Evolutionary conservation across 345 rosid genomes (phyloP).

Genomic region (Linum usitatissimum): DNA sequence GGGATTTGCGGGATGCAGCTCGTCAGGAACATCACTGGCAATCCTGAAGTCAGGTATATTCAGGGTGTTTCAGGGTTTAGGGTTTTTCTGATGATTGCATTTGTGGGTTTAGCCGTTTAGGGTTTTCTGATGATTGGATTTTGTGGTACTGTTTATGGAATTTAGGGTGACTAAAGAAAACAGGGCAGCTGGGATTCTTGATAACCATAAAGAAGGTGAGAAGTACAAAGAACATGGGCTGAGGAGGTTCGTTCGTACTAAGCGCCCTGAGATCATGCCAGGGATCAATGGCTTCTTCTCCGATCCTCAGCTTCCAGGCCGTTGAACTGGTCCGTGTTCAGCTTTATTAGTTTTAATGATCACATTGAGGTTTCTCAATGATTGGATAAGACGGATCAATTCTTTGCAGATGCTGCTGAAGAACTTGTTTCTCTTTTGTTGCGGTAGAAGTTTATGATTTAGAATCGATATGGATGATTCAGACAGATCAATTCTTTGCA

Average conservation of each 20-base stretch:
- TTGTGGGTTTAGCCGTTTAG: background rate
- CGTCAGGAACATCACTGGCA: slow-evolving; percentile 36
- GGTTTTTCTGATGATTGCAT: background rate
- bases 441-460: too few relatives aligned
- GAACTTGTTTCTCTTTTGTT: too few relatives aligned
- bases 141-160: background rate
- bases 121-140: too few relatives aligned
- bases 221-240: slow-evolving; percentile 40
- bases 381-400: too few relatives aligned
- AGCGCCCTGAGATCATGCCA: slow-evolving; percentile 46
- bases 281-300: slow-evolving; percentile 53
- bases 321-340: too few relatives aligned
- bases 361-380: too few relatives aligned
- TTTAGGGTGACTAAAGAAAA: slow-evolving; percentile 33
- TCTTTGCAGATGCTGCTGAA: too few relatives aligned
- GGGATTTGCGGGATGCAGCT: slow-evolving; percentile 51
- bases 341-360: too few relatives aligned
- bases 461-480: too few relatives aligned
- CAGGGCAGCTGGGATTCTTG: slow-evolving; percentile 48
- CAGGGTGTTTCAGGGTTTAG: background rate
- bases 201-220: slow-evolving; percentile 46
- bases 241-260: slow-evolving; percentile 36
- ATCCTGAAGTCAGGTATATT: slow-evolving; percentile 51
- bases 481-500: too few relatives aligned
- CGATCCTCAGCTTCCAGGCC: slow-evolving; percentile 17